Percentiles rank a stretch among this genome's conserved stretches.
Evolutionary conservation across 768 basidiomycete genomes (phyloP).

Genomic region (Amanita polypyramis): DNA sequence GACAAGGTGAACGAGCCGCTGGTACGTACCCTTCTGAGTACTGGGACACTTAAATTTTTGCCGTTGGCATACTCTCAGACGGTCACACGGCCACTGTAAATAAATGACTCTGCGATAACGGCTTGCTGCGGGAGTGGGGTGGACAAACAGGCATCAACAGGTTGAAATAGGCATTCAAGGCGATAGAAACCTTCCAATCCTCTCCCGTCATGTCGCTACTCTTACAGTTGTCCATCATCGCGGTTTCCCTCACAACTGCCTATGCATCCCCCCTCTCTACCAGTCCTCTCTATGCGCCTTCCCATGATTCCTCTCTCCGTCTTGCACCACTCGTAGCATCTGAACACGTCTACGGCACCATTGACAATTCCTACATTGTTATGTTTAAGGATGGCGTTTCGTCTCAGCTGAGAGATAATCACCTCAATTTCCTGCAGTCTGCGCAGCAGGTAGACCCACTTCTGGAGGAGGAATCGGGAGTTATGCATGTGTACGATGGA

Average conservation of each 20-base stretch:
- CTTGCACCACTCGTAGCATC: constrained; percentile 52
- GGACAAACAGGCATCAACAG: constrained; percentile 10
- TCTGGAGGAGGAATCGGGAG: constrained; percentile 38
- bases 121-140: background rate
- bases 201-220: constrained; percentile 33
- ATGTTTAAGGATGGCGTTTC: constrained; percentile 69
- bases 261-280: constrained; percentile 42
- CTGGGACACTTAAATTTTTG: too few species aligned
- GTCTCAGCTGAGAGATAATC: constrained; percentile 50
- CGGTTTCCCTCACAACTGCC: constrained; percentile 28
- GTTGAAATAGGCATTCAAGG: constrained; percentile 1
- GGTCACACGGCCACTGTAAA: too few species aligned
- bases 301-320: constrained; percentile 32
- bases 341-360: constrained; percentile 55
- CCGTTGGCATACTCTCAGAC: too few species aligned
- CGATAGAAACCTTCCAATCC: constrained; percentile 12
- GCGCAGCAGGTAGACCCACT: constrained; percentile 46
- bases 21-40: too few species aligned
- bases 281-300: constrained; percentile 19
- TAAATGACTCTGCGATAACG: too few species aligned
- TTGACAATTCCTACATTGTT: constrained; percentile 94
- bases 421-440: constrained; percentile 68
- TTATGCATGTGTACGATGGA: constrained; percentile 70
- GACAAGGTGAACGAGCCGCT: too few species aligned
- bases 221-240: constrained; percentile 31